phyloP scores from a whole-genome alignment of 108 stramenopile genomes.

The Nannochloropsis salina region DNA sequence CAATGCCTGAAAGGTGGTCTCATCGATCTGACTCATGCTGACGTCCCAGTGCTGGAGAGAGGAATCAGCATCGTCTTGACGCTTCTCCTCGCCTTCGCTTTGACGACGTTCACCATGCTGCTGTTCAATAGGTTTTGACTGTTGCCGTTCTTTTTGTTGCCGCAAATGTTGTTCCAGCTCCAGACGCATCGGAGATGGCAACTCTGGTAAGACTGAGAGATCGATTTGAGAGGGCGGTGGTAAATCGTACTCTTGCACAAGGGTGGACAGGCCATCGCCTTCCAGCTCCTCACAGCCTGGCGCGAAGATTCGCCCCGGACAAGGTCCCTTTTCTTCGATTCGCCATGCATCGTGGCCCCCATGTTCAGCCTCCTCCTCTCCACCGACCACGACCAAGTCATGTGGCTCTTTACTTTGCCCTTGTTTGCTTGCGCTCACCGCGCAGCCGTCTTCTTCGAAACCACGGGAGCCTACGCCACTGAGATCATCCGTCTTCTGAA shows the following conservation, averaged over 20 bases:
- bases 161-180: neutral
- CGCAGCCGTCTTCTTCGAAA: neutral
- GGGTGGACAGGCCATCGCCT: neutral
- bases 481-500: neutral
- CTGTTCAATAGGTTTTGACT: neutral
- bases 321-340: neutral
- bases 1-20: neutral
- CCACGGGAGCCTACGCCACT: too few species aligned
- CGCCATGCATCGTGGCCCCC: neutral
- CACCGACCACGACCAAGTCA: neutral
- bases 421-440: neutral
- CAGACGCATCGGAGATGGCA: neutral
- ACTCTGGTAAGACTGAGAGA: neutral
- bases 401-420: neutral
- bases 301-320: neutral
- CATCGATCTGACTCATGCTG: neutral
- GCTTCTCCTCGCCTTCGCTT: neutral
- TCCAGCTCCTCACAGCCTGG: neutral
- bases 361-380: neutral
- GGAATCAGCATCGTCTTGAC: neutral
- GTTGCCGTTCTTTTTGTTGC: neutral
- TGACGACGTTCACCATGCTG: neutral
- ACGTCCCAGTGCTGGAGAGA: constrained; percentile 15
- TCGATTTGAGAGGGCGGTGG: constrained; percentile 16
- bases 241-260: neutral